Conservation (phyloP, 305 asterid genomes). For the Fraxinus albicans region DNA sequence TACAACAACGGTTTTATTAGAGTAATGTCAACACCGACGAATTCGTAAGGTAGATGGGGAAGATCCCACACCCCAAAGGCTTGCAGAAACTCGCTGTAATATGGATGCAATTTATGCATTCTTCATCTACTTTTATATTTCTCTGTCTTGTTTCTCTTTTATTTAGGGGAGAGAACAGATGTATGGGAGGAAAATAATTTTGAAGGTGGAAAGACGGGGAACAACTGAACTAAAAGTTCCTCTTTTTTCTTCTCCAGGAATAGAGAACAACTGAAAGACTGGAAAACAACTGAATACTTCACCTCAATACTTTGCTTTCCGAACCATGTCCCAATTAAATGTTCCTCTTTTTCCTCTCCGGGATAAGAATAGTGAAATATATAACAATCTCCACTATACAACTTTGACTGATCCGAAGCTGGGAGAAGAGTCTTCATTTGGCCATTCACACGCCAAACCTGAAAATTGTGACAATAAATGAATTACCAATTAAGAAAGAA, state of each 20-base stretch:
- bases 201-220: not conserved
- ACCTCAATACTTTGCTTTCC: conserved; percentile 75
- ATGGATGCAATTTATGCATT: not conserved
- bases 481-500: conserved; percentile 22
- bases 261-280: not conserved
- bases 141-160: not conserved
- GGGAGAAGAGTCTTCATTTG: conserved; percentile 49
- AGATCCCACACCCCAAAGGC: not conserved
- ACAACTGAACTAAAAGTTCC: not conserved
- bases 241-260: not conserved
- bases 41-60: not conserved
- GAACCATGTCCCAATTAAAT: conserved; percentile 75
- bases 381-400: conserved; percentile 88
- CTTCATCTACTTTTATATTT: not conserved
- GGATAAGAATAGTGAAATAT: conserved; percentile 72
- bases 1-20: not conserved
- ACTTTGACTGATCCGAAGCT: conserved; percentile 54
- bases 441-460: conserved; percentile 86
- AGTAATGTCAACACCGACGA: not conserved
- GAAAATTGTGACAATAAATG: conserved; percentile 22
- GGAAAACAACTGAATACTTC: conserved; percentile 25
- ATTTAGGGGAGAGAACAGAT: not conserved
- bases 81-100: not conserved
- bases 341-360: conserved; percentile 68
- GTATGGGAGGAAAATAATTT: not conserved